phyloP scores from a whole-genome alignment of 768 basidiomycete genomes.

The Hebeloma cylindrosporum region DNA sequence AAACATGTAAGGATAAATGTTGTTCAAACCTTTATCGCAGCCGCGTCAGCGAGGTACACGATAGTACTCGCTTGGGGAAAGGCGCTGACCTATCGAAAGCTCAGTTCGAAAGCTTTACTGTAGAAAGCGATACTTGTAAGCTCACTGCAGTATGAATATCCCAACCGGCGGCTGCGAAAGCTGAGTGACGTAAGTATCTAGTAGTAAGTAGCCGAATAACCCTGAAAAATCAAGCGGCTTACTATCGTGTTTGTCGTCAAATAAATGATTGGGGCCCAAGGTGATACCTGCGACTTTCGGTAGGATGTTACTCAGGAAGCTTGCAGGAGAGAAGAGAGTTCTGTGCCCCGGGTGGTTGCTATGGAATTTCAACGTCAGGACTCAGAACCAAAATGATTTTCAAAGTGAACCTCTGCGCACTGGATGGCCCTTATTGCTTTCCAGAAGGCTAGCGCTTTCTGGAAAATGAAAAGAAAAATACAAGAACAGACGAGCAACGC shows the following conservation, averaged over 20 bases:
- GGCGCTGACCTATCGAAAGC: constrained; percentile 24
- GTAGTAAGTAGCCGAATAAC: neutral
- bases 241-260: constrained; percentile 33
- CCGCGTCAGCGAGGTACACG: constrained; percentile 38
- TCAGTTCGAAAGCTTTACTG: neutral
- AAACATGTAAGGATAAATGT: neutral
- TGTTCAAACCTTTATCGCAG: constrained; percentile 37
- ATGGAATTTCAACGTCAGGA: neutral
- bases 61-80: constrained; percentile 23
- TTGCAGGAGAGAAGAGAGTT: constrained; percentile 25
- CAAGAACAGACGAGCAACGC: constrained; percentile 16
- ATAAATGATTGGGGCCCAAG: constrained; percentile 31
- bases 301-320: constrained; percentile 26
- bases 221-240: constrained; percentile 1
- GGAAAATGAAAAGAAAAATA: constrained; percentile 20
- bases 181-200: constrained; percentile 13
- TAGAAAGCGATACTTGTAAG: neutral
- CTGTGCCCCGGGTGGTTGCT: constrained; percentile 37
- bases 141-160: constrained; percentile 38
- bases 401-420: constrained; percentile 22
- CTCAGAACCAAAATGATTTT: neutral
- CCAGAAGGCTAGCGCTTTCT: constrained; percentile 21
- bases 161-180: constrained; percentile 32
- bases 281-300: constrained; percentile 30
- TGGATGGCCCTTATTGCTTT: constrained; percentile 27